phyloP scores from a whole-genome alignment of 2,329 filamentous ascomycete species.

The Golovinomyces cichoracearum region DNA sequence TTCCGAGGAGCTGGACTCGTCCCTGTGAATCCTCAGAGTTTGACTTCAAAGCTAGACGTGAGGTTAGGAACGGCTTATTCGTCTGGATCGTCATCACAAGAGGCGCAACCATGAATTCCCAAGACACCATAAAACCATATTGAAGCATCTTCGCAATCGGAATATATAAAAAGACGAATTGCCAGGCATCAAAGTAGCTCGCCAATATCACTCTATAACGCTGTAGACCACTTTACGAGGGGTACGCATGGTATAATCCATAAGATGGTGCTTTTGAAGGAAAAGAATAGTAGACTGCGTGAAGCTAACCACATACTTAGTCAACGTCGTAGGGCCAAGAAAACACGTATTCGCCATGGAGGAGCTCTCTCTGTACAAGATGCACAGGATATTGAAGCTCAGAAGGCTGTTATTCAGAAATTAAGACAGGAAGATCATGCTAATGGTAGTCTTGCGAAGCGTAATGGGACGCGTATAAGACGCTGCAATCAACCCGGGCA shows the following conservation, averaged over 20 bases:
- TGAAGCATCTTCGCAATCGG: neutral
- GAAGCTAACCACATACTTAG: conserved; percentile 5
- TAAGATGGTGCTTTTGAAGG: no score
- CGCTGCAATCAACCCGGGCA: conserved; percentile 4
- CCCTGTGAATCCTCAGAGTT: conserved; percentile 13
- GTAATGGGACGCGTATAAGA: conserved; percentile 2
- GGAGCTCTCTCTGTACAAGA: conserved; percentile 5
- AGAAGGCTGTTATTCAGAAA: conserved; percentile 5
- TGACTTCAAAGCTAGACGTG: conserved; percentile 15
- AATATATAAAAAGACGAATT: neutral
- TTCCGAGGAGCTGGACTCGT: conserved; percentile 15
- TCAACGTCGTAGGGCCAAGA: conserved; percentile 6
- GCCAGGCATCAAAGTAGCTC: neutral
- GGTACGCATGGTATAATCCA: no score
- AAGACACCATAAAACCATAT: neutral
- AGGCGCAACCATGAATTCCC: conserved; percentile 2
- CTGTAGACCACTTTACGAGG: conserved; percentile 3
- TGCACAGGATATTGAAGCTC: conserved; percentile 4
- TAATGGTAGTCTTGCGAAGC: neutral
- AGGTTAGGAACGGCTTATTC: conserved; percentile 8
- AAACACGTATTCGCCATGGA: conserved; percentile 5
- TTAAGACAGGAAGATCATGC: neutral
- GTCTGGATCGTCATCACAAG: conserved; percentile 3
- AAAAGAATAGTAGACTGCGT: conserved; percentile 4
- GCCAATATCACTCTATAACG: conserved; percentile 2